phyloP scores from a whole-genome alignment of 345 rosid genomes.

The Clarkia xantiana region DNA sequence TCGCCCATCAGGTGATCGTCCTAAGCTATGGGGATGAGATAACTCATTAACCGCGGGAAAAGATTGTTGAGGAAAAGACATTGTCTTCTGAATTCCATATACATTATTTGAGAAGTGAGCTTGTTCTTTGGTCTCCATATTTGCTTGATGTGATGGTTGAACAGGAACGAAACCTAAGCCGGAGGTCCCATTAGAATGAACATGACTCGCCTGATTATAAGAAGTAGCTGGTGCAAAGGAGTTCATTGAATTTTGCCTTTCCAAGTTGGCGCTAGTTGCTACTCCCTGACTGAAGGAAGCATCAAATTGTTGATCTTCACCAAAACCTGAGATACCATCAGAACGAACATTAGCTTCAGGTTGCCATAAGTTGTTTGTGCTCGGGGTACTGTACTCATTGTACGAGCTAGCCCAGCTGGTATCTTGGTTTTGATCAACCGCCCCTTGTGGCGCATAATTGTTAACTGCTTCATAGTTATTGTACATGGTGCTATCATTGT shows the following conservation, averaged over 20 bases:
- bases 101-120: slow-evolving; percentile 33
- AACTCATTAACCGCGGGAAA: slow-evolving; percentile 43
- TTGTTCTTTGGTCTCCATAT: slow-evolving; percentile 34
- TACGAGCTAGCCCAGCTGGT: slow-evolving; percentile 39
- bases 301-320: slow-evolving; percentile 34
- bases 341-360: slow-evolving; percentile 24
- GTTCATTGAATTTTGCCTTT: slow-evolving; percentile 23
- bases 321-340: slow-evolving; percentile 20
- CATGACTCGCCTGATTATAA: slow-evolving; percentile 21
- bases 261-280: slow-evolving; percentile 23
- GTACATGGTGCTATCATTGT: slow-evolving; percentile 20
- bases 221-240: slow-evolving; percentile 19
- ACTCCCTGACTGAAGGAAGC: slow-evolving; percentile 26
- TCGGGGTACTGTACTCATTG: slow-evolving; percentile 27
- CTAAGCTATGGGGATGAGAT: slow-evolving; percentile 35
- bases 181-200: slow-evolving; percentile 37
- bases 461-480: slow-evolving; percentile 26
- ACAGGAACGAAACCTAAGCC: slow-evolving; percentile 31
- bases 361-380: slow-evolving; percentile 30
- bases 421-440: slow-evolving; percentile 25
- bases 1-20: slow-evolving; percentile 85
- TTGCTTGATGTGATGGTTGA: slow-evolving; percentile 36
- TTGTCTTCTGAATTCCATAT: slow-evolving; percentile 32
- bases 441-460: slow-evolving; percentile 26
- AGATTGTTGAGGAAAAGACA: slow-evolving; percentile 28